Conservation (phyloP, 75 land plant species). For the Sequoia sempervirens region DNA sequence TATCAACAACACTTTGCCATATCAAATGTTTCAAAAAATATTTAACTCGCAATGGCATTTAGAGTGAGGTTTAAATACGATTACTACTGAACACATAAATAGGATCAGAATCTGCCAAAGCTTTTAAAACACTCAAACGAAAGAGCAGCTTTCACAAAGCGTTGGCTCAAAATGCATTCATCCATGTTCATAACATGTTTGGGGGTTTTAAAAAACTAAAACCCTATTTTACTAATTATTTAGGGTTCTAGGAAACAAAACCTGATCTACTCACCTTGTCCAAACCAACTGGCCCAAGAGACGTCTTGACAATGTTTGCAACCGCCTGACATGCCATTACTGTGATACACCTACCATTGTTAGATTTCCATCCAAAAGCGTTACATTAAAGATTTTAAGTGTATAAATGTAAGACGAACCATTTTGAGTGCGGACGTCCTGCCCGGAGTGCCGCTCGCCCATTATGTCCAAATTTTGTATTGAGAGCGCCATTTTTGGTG, state of each 20-base stretch:
- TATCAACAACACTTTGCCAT: not conserved
- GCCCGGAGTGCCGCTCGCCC: constrained; percentile 84
- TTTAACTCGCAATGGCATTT: not conserved
- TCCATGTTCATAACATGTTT: not conserved
- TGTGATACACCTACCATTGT: constrained; percentile 13
- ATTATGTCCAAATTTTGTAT: constrained; percentile 56
- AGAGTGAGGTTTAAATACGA: not conserved
- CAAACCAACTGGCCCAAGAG: constrained; percentile 96
- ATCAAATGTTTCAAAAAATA: not conserved
- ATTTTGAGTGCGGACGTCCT: constrained; percentile 85
- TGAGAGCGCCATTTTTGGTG: constrained; percentile 25
- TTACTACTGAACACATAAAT: no score
- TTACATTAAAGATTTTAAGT: not conserved
- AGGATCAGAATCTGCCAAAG: not conserved
- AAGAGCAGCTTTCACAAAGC: not conserved
- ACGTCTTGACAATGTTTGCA: constrained; percentile 90
- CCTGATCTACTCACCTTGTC: constrained; percentile 63
- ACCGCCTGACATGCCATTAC: constrained; percentile 91
- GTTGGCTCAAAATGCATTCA: not conserved
- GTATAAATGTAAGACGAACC: constrained; percentile 27
- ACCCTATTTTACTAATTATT: not conserved
- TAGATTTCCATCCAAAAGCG: not conserved
- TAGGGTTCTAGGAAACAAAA: not conserved
- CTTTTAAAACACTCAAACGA: not conserved
- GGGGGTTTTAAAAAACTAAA: not conserved